Evolutionary conservation across 148 eudicot genomes (phyloP), one percentile per base, ranked within the genome.

Genomic region (Beta vulgaris): DNA sequence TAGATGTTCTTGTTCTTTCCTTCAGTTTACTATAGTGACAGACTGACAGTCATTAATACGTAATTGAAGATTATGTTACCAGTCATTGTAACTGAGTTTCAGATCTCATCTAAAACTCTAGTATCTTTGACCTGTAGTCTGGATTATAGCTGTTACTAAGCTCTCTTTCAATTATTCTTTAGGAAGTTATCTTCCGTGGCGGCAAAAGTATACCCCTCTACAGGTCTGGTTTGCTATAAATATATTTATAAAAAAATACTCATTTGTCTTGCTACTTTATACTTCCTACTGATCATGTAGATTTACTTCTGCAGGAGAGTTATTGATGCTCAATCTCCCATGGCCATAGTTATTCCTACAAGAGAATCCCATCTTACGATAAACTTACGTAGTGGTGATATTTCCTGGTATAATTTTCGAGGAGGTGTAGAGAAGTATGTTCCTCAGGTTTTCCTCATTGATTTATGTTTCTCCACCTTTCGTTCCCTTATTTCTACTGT

Each of bases 141-240:
- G 58, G 23, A 68, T 46, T 13, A 68, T 28, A 25, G 54, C 16
- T 59, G 3, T 40, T 34, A 29, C 7, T 59, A 32, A 79, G 32
- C 26, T 59, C 2, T 54, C 49, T 70, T n/a, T 31, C 31, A 42
- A 53, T 19, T 32, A 37, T 15, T 65, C 65, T 44, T 76, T 86
- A 94, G 98, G 98, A 94, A 76, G 71, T 81, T 54, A 88, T 94
- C 71, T 48, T 89, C 54, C 96, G 98, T 68, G 97, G 98, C 73
- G 92, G 87, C 42, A 89, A 82, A 84, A 86, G 85, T 76, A 83
- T 94, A 68, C 98, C 98, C 60, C 82, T 94, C 64, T 94, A 94
- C 86, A 87, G 93, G 98, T 92, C 46, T 70, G 19, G 3, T 59
- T 49, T 76, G 19, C 12, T 9, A 69, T 14, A 53, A 1, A 61